Base-by-base conservation (phyloP, 768 basidiomycete genomes). In the Tricholoma hemisulphureum region DNA sequence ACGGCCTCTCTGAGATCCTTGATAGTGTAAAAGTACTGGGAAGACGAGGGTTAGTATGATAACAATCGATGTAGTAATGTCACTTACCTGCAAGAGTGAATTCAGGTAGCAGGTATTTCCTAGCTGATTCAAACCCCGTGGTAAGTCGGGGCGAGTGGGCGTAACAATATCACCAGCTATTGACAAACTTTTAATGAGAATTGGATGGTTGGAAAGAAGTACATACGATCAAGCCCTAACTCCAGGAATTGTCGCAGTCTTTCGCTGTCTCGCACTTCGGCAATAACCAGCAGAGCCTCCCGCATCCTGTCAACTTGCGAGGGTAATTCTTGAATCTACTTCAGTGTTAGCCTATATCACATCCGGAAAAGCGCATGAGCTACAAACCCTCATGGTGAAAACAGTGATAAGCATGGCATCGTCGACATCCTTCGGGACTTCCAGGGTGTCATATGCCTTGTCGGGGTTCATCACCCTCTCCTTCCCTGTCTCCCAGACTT, bases 1-100 rank as follows among this genome's bases (percentile, higher is more conserved):
- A 96, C 85, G 6, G 89, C 86, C 18, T 88, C 86, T 29, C 95
- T 83, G 24, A 97, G 82, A 32, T 95, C 91, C 67, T 84, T 89
- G 71, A 97, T 93, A n/a, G 94, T 96, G 70, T 94, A 96, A 69
- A 97, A 95, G 70, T 96, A 97, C 89, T 96, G 68, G 9, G 51
- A 50, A 56, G 16, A 29, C 43, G 49, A 58, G 7, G 55, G 23
- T 50, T 21, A 45, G 16, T 23, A 37, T 46, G 18, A 37, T 21
- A n/a, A 29, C 23, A 20, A 51, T 37, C n/a, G 50, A 39, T 37
- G 31, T 39, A 48, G 13, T 28, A 26, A 26, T 8, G 26, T 6
- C n/a, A 48, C 24, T 28, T 65, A 85, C 89, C 77, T 87, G 90
- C 16, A 90, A 75, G 55, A 90, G 75, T 34, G 89, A 93, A 67